Percentiles rank a stretch among this genome's conserved stretches.
Evolutionary conservation across 2,329 filamentous ascomycete species (phyloP).

Genomic region (Orbilia blumenaviensis): DNA sequence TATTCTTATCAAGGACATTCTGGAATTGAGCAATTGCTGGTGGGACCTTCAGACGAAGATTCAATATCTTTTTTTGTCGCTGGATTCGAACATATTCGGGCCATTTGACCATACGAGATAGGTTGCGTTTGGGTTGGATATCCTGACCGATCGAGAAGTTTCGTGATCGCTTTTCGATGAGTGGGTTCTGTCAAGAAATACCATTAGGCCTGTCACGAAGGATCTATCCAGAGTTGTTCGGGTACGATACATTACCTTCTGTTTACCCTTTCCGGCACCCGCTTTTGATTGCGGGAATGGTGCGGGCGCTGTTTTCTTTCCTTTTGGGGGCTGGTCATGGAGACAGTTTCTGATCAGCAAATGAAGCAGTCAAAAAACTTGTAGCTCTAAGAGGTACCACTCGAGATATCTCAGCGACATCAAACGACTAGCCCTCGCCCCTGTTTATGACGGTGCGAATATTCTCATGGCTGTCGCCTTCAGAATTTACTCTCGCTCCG

Average conservation of each 20-base stretch:
- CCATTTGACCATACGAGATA: constrained; percentile 99
- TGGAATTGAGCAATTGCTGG: constrained; percentile 97
- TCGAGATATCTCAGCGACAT: constrained; percentile 23
- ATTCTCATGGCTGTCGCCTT: background rate
- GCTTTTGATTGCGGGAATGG: constrained; percentile 96
- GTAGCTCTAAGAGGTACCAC: constrained; percentile 51
- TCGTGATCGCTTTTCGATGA: constrained; percentile 95
- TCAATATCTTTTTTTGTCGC: constrained; percentile 79
- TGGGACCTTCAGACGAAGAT: constrained; percentile 97
- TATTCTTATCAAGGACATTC: constrained; percentile 95
- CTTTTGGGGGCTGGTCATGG: constrained; percentile 85
- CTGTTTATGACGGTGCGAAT: background rate
- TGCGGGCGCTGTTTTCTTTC: constrained; percentile 97
- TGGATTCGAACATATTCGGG: constrained; percentile 99
- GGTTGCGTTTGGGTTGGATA: constrained; percentile 95
- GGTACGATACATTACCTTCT: constrained; percentile 78
- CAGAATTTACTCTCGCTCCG: background rate
- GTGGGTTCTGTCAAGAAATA: constrained; percentile 78
- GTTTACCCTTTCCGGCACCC: constrained; percentile 81
- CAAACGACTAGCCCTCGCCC: constrained; percentile 45
- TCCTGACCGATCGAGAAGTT: constrained; percentile 99
- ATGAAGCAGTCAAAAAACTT: constrained; percentile 83
- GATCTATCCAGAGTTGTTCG: constrained; percentile 38
- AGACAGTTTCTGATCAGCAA: constrained; percentile 59
- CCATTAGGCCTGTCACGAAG: constrained; percentile 47